These are phyloP conservation scores for Naganishia onofrii DNA, from an alignment of 768 basidiomycete species.

Conservation along the genomic window DNA sequence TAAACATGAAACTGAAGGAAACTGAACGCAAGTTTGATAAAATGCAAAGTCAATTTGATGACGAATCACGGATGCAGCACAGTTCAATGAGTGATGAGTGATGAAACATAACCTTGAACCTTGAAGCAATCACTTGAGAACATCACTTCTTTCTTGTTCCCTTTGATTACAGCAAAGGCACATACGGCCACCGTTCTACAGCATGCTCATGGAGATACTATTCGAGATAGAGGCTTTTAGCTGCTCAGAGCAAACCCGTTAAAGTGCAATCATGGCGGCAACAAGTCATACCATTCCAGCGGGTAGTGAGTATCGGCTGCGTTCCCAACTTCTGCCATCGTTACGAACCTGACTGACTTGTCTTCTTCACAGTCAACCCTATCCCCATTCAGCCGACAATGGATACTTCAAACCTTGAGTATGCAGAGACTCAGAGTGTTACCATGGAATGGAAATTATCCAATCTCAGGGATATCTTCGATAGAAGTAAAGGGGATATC, in stretches of 20 bases:
- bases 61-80: background rate
- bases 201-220: background rate
- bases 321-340: background rate
- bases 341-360: too few relatives aligned
- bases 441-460: slow-evolving; percentile 70
- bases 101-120: too few relatives aligned
- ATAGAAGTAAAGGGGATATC: slow-evolving; percentile 59
- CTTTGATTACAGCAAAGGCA: background rate
- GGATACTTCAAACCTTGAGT: slow-evolving; percentile 37
- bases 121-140: too few relatives aligned
- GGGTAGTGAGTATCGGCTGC: background rate
- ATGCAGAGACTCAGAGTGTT: slow-evolving; percentile 48
- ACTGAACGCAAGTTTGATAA: too few relatives aligned
- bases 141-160: background rate
- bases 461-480: slow-evolving; percentile 70
- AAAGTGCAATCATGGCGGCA: background rate
- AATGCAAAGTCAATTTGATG: background rate
- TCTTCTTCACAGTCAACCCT: background rate
- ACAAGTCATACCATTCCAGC: background rate
- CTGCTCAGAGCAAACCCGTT: background rate
- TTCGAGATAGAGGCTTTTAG: background rate
- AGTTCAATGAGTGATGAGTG: too few relatives aligned
- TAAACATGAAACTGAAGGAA: too few relatives aligned
- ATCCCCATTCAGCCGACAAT: slow-evolving; percentile 16
- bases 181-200: background rate